A percentile compares a stretch with the other conserved stretches of the same genome.
These are phyloP conservation scores for Carallia pectinifolia DNA, from an alignment of 345 rosid genomes.

Conservation along the genomic window DNA sequence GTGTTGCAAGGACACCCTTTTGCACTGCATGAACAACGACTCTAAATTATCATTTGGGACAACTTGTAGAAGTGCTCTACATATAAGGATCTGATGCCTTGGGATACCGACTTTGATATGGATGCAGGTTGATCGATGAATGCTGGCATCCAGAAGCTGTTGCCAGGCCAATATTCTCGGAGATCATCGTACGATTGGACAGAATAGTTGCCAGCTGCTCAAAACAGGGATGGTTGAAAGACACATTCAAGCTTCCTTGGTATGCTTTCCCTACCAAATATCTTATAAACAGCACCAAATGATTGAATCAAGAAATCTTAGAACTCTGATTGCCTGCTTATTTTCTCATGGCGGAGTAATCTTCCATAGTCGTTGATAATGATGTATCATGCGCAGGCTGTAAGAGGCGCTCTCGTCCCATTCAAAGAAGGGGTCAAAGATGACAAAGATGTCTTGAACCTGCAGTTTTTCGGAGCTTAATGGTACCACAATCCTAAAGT, in stretches of 20 bases:
- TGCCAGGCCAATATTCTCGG: conserved; percentile 70
- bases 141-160: conserved; percentile 71
- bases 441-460: background rate
- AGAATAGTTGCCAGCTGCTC: conserved; percentile 66
- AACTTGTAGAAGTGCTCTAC: background rate
- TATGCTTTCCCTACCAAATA: conserved; percentile 32
- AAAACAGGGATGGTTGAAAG: conserved; percentile 95
- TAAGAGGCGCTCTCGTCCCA: background rate
- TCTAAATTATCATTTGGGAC: background rate
- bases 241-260: conserved; percentile 95
- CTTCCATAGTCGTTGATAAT: background rate
- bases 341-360: background rate
- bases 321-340: background rate
- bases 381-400: background rate
- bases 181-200: conserved; percentile 78
- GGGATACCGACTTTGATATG: background rate
- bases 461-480: background rate
- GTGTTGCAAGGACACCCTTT: too few species aligned
- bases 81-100: background rate
- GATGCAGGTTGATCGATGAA: conserved; percentile 78
- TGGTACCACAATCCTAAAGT: background rate
- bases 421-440: background rate
- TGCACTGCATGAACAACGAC: background rate
- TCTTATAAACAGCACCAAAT: background rate
- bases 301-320: background rate